Base-by-base conservation (phyloP, 768 basidiomycete species). In the Panaeolus papilionaceus region DNA sequence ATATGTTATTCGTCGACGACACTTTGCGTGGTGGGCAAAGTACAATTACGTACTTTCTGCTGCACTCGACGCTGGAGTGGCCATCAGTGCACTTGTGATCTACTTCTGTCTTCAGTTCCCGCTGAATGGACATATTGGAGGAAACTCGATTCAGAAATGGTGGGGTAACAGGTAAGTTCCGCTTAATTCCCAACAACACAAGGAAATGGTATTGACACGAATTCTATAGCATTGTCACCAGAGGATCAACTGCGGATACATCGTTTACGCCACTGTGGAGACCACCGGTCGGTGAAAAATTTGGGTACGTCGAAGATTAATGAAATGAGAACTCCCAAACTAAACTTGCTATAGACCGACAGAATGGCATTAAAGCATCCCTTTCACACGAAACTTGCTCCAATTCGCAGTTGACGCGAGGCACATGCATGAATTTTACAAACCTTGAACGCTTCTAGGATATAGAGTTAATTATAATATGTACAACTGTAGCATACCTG, bases 1-100 rank as follows among this genome's bases (percentile, higher is more conserved):
- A 70, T 90, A 82, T 69, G 69, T 88, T n/a, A 82, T 90, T 67
- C 82, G 90, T 70, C 75, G 77, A 71, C 82, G 85, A 47, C 81
- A 87, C 71, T 90, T 90, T 74, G 76, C 84, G 3, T 90, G 86
- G 83, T 91, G 90, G 89, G 85, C 89, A 8, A 90, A 90, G 73
- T 90, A 90, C 71, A 90, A 89, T 64, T 90, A 91, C 72, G 87
- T 91, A 16, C 80, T 91, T 4, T 89, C 88, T n/a, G 89, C 90
- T 33, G 91, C 89, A 7, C 78, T 92, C 23, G 89, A 92, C 71
- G 82, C 86, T 4, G 91, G 91, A 14, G 82, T 88, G 3, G 89
- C 89, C 0, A 72, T 91, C 18, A 84, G 84, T 0, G 82, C 85
- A 0, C 71, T 91, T 9, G 76, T 89, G 7, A 84, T 92, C 49